These are phyloP conservation scores for Corymbia citriodora DNA, from an alignment of 441 rosid genomes.

Conservation along the genomic window DNA sequence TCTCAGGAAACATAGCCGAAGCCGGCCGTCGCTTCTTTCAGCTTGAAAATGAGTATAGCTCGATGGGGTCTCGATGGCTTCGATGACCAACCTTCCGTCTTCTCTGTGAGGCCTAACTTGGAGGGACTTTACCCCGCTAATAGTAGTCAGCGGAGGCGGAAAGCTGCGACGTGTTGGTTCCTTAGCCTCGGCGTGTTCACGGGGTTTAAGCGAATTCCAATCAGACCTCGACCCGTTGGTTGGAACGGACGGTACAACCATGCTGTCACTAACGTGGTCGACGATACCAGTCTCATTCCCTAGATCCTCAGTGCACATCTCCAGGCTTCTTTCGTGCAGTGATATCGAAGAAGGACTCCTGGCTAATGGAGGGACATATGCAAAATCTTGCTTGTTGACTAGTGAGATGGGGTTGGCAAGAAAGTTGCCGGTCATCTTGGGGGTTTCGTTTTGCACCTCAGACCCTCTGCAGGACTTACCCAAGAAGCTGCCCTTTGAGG, in stretches of 20 bases:
- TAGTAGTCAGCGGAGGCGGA: conserved; percentile 12
- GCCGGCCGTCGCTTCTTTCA: conserved; percentile 6
- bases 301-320: conserved; percentile 14
- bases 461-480: not conserved
- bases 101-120: conserved; percentile 2
- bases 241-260: not conserved
- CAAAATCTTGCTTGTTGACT: not conserved
- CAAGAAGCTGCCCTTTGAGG: not conserved
- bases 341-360: not conserved
- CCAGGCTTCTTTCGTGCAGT: conserved; percentile 3
- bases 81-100: conserved; percentile 5
- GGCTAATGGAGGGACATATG: not conserved
- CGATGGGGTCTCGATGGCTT: not conserved
- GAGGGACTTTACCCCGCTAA: not conserved
- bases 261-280: not conserved
- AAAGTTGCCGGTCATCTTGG: not conserved
- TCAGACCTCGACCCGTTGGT: not conserved
- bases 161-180: not conserved
- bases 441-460: not conserved
- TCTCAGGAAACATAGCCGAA: not conserved
- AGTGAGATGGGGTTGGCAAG: not conserved
- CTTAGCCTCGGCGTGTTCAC: not conserved
- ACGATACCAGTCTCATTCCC: conserved; percentile 7
- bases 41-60: not conserved
- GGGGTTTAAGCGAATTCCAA: not conserved